Evolutionary conservation across 768 basidiomycete species (phyloP).

Genomic region (Termitomyces sp.): DNA sequence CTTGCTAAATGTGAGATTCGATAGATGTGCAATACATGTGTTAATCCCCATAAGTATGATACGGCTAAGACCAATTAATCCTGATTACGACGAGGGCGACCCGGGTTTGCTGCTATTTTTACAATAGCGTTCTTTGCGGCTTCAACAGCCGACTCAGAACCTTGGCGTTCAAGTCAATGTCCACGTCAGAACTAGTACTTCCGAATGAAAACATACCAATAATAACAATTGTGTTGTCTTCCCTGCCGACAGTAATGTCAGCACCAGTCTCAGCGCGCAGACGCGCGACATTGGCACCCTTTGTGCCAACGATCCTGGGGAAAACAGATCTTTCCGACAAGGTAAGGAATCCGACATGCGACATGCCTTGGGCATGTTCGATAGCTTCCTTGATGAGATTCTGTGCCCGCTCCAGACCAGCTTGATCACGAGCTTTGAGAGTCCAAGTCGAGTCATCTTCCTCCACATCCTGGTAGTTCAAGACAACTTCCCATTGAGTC

Average conservation of each 20-base stretch:
- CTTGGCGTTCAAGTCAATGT: constrained; percentile 33
- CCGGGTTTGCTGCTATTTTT: constrained; percentile 44
- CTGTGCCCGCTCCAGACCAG: constrained; percentile 73
- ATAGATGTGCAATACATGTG: constrained; percentile 3
- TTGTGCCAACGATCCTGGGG: constrained; percentile 90
- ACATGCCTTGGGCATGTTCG: constrained; percentile 65
- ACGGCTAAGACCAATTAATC: constrained; percentile 18
- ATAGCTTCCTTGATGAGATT: constrained; percentile 65
- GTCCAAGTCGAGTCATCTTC: constrained; percentile 88
- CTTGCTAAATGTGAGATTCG: background rate
- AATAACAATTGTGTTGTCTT: constrained; percentile 84
- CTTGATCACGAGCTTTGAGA: constrained; percentile 76
- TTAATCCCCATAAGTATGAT: constrained; percentile 4
- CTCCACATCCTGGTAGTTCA: constrained; percentile 77
- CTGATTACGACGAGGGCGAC: constrained; percentile 38
- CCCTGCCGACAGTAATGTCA: constrained; percentile 88
- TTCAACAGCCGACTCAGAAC: constrained; percentile 62
- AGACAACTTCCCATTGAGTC: constrained; percentile 70
- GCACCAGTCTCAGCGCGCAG: constrained; percentile 87
- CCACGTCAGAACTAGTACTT: background rate
- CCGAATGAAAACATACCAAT: constrained; percentile 53
- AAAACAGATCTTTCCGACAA: constrained; percentile 80
- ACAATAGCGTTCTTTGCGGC: constrained; percentile 79
- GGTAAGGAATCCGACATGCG: constrained; percentile 83
- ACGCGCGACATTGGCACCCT: constrained; percentile 87